Percentiles rank a stretch among this genome's conserved stretches.
Conservation (phyloP, 1,139 yeast species). For the Lodderomyces jiufengensis region DNA sequence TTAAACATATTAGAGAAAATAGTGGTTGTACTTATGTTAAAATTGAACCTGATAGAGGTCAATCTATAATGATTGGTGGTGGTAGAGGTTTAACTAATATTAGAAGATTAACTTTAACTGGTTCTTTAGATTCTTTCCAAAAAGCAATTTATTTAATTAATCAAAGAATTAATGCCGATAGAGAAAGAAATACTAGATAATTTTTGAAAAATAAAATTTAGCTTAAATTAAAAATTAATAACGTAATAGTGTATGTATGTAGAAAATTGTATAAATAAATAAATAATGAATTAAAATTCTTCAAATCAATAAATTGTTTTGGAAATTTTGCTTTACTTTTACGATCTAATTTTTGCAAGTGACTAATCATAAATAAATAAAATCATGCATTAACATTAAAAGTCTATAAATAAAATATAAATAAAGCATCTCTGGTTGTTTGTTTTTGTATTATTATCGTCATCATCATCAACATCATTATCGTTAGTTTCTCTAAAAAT, state of each 20-base stretch:
- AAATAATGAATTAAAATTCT: neutral
- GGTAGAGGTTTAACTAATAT: conserved; percentile 56
- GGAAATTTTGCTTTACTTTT: no score
- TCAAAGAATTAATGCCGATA: conserved; percentile 67
- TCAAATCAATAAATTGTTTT: no score
- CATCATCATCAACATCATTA: no score
- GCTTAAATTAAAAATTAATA: neutral
- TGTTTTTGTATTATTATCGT: no score
- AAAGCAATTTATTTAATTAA: conserved; percentile 76
- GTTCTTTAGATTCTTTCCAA: conserved; percentile 66
- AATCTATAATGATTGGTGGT: conserved; percentile 49
- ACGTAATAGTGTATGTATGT: neutral
- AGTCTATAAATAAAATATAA: no score
- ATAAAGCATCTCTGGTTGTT: no score
- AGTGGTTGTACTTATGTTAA: conserved; percentile 74
- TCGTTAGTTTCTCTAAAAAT: no score
- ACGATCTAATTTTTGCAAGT: no score
- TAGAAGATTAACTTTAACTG: conserved; percentile 67
- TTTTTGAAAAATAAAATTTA: neutral
- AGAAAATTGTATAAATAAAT: neutral
- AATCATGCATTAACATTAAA: no score
- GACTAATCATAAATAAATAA: no score
- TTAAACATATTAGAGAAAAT: conserved; percentile 71
- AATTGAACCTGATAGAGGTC: conserved; percentile 53
- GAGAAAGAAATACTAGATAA: conserved; percentile 36